Conservation (phyloP, 1,284 basidiomycete species). For the Apiotrichum siamense region DNA sequence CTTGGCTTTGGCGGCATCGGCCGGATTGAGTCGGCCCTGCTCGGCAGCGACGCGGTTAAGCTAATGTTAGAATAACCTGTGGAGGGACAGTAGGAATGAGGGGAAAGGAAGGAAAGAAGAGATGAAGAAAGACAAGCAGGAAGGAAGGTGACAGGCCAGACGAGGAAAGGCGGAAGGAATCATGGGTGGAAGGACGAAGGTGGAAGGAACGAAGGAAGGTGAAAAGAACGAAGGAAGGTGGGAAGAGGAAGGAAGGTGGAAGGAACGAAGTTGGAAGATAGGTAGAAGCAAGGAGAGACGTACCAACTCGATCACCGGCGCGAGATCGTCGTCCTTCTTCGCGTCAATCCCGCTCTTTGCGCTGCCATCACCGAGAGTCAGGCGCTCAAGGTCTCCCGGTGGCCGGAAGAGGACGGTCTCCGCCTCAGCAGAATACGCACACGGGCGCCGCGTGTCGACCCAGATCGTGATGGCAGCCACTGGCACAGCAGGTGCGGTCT, state of each 20-base stretch:
- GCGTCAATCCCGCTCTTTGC: not conserved
- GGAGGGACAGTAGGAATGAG: too few species aligned
- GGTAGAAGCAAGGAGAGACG: too few species aligned
- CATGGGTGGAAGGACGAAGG: too few species aligned
- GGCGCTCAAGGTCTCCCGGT: slow-evolving; percentile 6
- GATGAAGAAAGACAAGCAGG: not conserved
- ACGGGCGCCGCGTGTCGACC: slow-evolving; percentile 4
- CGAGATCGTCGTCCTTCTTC: not conserved
- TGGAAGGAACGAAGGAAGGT: not conserved
- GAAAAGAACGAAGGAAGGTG: not conserved
- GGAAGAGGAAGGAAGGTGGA: not conserved
- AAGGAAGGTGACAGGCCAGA: too few species aligned
- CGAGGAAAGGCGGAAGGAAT: too few species aligned
- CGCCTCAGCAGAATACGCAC: slow-evolving; percentile 16
- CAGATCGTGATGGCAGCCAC: not conserved
- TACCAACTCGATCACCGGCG: not conserved
- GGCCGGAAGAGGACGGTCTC: slow-evolving; percentile 29
- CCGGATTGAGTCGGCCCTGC: not conserved
- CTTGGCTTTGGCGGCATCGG: not conserved
- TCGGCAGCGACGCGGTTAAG: not conserved
- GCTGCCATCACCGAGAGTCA: not conserved
- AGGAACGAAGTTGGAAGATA: too few species aligned
- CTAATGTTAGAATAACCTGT: not conserved
- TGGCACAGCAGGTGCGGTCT: not conserved
- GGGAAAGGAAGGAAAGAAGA: not conserved